Conservation (phyloP, 1,284 basidiomycete species). For the Retiboletus flavoniger region DNA sequence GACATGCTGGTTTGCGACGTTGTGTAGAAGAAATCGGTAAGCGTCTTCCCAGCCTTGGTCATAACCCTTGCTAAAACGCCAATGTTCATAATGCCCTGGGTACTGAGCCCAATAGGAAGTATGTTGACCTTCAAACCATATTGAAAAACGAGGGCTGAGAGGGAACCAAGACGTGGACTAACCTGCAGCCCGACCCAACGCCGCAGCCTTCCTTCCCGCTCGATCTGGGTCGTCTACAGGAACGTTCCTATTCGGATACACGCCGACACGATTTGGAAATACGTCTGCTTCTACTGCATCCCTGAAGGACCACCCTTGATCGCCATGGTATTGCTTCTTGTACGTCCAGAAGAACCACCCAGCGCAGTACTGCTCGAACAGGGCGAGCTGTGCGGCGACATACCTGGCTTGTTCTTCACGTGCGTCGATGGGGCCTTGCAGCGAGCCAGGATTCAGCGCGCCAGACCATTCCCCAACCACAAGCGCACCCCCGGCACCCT, state of each 20-base stretch:
- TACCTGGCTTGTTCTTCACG: slow-evolving; percentile 52
- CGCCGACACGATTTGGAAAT: slow-evolving; percentile 52
- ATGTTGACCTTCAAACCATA: slow-evolving; percentile 45
- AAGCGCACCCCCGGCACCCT: slow-evolving; percentile 53
- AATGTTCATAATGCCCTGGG: slow-evolving; percentile 58
- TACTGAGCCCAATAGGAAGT: slow-evolving; percentile 57
- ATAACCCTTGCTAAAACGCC: slow-evolving; percentile 68
- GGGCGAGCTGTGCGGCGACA: slow-evolving; percentile 63
- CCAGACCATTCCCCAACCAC: slow-evolving; percentile 87
- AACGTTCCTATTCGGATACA: slow-evolving; percentile 24
- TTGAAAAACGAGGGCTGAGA: background rate
- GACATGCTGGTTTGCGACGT: slow-evolving; percentile 15
- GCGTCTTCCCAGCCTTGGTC: slow-evolving; percentile 71
- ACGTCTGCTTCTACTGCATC: slow-evolving; percentile 68
- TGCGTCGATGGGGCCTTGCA: slow-evolving; percentile 46
- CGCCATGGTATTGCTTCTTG: slow-evolving; percentile 69
- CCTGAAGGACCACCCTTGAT: slow-evolving; percentile 76
- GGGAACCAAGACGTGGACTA: slow-evolving; percentile 15
- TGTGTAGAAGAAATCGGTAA: slow-evolving; percentile 44
- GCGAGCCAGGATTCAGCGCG: slow-evolving; percentile 68
- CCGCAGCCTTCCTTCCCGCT: slow-evolving; percentile 36
- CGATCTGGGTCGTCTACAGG: slow-evolving; percentile 28
- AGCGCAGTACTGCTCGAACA: slow-evolving; percentile 66
- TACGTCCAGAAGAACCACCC: slow-evolving; percentile 92
- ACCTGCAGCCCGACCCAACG: slow-evolving; percentile 44